Conservation (phyloP, 2,329 filamentous ascomycete genomes). For the Dactylellina cionopaga region DNA sequence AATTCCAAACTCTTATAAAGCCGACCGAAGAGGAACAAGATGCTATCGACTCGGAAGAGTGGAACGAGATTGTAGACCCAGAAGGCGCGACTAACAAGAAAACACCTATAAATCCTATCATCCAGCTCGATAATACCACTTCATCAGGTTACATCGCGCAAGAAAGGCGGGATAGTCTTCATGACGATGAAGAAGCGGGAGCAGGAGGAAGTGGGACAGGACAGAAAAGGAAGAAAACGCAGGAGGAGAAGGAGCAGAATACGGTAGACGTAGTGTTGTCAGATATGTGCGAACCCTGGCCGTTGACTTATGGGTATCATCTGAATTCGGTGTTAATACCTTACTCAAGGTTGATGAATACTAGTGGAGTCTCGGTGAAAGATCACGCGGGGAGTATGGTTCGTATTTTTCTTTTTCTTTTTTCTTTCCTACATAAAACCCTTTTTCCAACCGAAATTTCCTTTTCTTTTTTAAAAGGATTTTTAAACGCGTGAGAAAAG, state of each 20-base stretch:
- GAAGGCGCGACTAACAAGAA: constrained; percentile 36
- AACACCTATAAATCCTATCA: constrained; percentile 28
- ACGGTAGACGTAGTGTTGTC: constrained; percentile 89
- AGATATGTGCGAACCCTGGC: constrained; percentile 99
- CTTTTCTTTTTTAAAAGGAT: not conserved
- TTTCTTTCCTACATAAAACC: not conserved
- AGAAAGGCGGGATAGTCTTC: constrained; percentile 56
- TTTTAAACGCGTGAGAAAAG: not conserved
- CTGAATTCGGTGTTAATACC: constrained; percentile 91
- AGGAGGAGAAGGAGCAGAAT: constrained; percentile 63
- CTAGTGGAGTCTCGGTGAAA: constrained; percentile 83
- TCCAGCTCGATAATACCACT: constrained; percentile 33
- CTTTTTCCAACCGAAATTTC: no score
- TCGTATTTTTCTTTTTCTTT: constrained; percentile 59
- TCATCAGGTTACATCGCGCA: constrained; percentile 55
- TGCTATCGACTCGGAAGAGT: constrained; percentile 56
- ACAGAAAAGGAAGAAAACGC: constrained; percentile 32
- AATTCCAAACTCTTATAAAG: not conserved
- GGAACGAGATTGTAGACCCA: constrained; percentile 66
- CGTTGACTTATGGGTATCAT: constrained; percentile 75
- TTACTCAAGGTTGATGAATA: constrained; percentile 99
- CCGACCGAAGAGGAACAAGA: constrained; percentile 72
- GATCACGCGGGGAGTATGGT: constrained; percentile 98
- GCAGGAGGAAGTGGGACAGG: constrained; percentile 60
- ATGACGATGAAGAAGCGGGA: constrained; percentile 57